Evolutionary conservation across 352 stramenopile species (phyloP).

Genomic region (Thraustotheca clavata): DNA sequence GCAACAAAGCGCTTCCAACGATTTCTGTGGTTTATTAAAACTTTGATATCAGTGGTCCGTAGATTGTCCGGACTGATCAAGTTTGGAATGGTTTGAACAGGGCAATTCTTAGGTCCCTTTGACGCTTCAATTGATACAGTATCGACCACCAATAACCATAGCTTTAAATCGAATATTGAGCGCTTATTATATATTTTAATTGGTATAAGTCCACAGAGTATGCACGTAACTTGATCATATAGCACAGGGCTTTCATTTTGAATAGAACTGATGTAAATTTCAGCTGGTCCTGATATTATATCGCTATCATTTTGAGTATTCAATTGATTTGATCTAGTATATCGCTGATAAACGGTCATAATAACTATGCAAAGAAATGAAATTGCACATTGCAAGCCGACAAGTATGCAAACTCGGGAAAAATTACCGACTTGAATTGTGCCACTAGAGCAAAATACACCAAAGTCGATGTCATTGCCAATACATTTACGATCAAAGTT

Average conservation of each 20-base stretch:
- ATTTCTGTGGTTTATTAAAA: neutral
- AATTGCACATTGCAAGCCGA: neutral
- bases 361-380: neutral
- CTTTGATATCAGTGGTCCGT: neutral
- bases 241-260: neutral
- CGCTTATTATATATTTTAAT: neutral
- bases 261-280: neutral
- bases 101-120: too few species aligned
- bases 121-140: neutral
- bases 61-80: neutral
- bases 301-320: neutral
- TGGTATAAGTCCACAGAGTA: neutral
- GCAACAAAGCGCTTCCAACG: too few species aligned
- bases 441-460: neutral
- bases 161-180: constrained; percentile 9
- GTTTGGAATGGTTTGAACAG: neutral
- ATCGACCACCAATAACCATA: neutral
- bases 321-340: neutral
- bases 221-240: neutral
- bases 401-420: neutral
- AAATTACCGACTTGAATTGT: neutral
- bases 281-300: neutral
- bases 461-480: constrained; percentile 1
- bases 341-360: neutral
- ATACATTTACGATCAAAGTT: neutral